These are phyloP conservation scores for Boletus rubroflammeus DNA, from an alignment of 768 basidiomycete species.

Conservation along the genomic window DNA sequence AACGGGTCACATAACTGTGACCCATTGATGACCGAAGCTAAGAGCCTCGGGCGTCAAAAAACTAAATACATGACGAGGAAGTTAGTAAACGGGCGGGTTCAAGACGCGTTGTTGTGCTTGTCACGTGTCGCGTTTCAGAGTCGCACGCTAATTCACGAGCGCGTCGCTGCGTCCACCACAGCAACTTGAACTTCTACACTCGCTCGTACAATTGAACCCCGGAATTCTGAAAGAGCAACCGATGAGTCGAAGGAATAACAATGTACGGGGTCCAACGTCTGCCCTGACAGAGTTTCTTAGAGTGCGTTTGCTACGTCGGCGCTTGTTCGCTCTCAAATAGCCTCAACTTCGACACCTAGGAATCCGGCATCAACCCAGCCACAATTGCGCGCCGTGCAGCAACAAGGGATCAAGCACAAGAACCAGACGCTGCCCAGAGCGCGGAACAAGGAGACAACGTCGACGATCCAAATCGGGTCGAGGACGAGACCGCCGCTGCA, in stretches of 20 bases:
- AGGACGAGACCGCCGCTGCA: neutral
- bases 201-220: neutral
- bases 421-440: constrained; percentile 26
- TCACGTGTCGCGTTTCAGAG: constrained; percentile 15
- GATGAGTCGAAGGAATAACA: constrained; percentile 40
- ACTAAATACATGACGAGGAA: no score
- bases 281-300: constrained; percentile 79
- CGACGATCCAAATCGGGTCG: constrained; percentile 10
- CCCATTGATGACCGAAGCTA: no score
- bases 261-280: constrained; percentile 78
- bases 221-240: neutral
- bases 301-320: constrained; percentile 36
- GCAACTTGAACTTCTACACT: neutral
- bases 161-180: neutral
- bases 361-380: constrained; percentile 48
- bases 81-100: no score
- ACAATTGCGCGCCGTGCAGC: constrained; percentile 38
- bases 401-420: constrained; percentile 30
- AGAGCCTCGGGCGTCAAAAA: no score
- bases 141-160: constrained; percentile 14
- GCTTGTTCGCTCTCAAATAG: constrained; percentile 22
- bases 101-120: constrained; percentile 5
- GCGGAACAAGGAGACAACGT: constrained; percentile 7
- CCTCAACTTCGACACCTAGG: constrained; percentile 29
- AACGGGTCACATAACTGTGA: no score